A percentile compares a stretch with the other conserved stretches of the same genome.
phyloP scores from a whole-genome alignment of 495 filamentous ascomycete genomes.

The Endocarpon pusillum region DNA sequence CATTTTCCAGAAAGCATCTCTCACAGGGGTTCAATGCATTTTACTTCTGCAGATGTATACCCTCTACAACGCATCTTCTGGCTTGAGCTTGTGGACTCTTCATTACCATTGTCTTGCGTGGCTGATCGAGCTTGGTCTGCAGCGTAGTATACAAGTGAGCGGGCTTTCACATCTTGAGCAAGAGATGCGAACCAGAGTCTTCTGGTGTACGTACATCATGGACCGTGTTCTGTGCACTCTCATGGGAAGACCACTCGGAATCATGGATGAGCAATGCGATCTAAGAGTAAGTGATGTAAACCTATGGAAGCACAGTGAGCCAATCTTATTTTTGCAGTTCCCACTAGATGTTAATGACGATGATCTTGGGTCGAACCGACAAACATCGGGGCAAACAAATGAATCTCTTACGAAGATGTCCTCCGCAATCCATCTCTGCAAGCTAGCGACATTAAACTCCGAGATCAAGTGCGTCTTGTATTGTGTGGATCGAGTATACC shows the following conservation, averaged over 20 bases:
- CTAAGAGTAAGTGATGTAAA: constrained; percentile 18
- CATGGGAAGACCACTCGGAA: constrained; percentile 32
- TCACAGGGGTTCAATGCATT: constrained; percentile 24
- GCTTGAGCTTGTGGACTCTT: constrained; percentile 30
- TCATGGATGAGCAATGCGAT: constrained; percentile 32
- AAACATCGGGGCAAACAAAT: not conserved
- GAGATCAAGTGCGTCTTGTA: constrained; percentile 34
- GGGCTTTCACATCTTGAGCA: constrained; percentile 22
- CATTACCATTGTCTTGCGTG: constrained; percentile 31
- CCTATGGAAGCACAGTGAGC: constrained; percentile 3
- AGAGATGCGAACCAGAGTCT: constrained; percentile 31
- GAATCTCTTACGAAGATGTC: constrained; percentile 20
- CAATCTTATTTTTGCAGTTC: constrained; percentile 15
- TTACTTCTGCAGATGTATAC: constrained; percentile 30
- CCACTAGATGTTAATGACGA: constrained; percentile 18
- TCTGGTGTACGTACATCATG: constrained; percentile 30
- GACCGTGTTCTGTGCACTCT: constrained; percentile 29
- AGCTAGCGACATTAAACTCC: constrained; percentile 24
- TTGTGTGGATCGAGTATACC: constrained; percentile 21
- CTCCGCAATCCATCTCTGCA: constrained; percentile 26
- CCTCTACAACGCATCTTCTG: constrained; percentile 26
- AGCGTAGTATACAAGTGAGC: constrained; percentile 23
- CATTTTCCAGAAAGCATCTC: constrained; percentile 20
- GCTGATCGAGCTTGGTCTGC: constrained; percentile 28
- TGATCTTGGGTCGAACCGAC: constrained; percentile 7